Evolutionary conservation across 805 yeast genomes (phyloP), one percentile per base, ranked within the genome.

Genomic region (Schwanniomyces vanrijiae): DNA sequence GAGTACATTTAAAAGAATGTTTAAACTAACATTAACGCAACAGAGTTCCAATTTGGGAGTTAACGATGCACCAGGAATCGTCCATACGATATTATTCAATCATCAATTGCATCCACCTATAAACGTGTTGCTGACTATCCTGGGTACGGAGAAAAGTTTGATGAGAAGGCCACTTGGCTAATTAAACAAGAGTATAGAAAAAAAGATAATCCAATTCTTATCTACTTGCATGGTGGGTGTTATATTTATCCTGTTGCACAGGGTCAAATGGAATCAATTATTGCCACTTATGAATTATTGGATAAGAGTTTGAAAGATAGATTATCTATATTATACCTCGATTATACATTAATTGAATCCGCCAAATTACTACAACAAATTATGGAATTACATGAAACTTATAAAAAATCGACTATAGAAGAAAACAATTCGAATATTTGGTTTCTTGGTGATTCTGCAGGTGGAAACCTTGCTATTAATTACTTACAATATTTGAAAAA

Each of bases 371-470:
- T 76, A 1, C 43, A 53, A 14, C 77, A 69, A 50, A 46, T 67
- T 13, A 48, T 52, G 34, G 69, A 73, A 39, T 54, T 69, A 26
- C 57, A 59, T 26, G 58, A 52, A 1, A 61, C 69, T 2, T 68
- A 71, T 49, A 42, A 40, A 21, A 47, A 45, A 16, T 53, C 66
- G 19, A 45, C 60, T 18, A 44, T 59, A 20, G 37, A 44, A 1
- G 66, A 57, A 13, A 62, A 65, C 0, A 51, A 54, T 43, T 44
- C 54, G n/a, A 68, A 70, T 40, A 56, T 73, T n/a, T 58, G 60
- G 11, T 54, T 72, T 4, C 49, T 73, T 51, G 77, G 77, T 3
- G 77, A 73, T 50, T 70, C 76, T 1, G 76, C 76, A 8, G 77
- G 77, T 25, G 76, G 73, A 0, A 63, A 71, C 50, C 60, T 73